phyloP scores from a whole-genome alignment of 108 stramenopile species.

The Stephanodiscus triporus region DNA sequence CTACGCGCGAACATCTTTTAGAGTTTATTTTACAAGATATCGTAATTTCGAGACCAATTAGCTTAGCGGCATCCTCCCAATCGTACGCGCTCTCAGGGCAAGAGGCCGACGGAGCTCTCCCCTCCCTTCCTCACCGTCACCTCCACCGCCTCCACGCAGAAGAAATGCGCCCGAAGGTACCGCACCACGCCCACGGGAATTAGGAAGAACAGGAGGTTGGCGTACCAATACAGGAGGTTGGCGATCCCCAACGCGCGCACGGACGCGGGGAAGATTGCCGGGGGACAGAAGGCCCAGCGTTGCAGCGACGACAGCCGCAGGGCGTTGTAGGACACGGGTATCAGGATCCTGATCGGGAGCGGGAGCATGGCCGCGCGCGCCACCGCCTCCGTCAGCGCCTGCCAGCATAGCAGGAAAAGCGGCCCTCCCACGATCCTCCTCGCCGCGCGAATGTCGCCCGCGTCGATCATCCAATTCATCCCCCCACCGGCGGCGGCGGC shows the following conservation, averaged over 20 bases:
- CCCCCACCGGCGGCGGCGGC: neutral
- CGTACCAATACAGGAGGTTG: slow-evolving; percentile 68
- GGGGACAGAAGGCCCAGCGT: slow-evolving; percentile 50
- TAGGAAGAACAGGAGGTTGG: slow-evolving; percentile 73
- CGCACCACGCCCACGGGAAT: slow-evolving; percentile 71
- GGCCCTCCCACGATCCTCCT: slow-evolving; percentile 46
- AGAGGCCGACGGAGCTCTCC: slow-evolving; percentile 68
- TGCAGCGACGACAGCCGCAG: slow-evolving; percentile 62
- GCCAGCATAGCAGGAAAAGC: slow-evolving; percentile 68
- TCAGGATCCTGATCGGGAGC: slow-evolving; percentile 71
- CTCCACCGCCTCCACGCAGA: slow-evolving; percentile 73
- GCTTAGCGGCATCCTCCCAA: too few species aligned
- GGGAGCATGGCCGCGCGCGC: slow-evolving; percentile 48
- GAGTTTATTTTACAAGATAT: neutral
- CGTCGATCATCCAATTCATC: slow-evolving; percentile 12
- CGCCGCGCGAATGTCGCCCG: slow-evolving; percentile 11
- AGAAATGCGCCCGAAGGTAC: slow-evolving; percentile 78
- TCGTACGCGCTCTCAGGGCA: slow-evolving; percentile 28
- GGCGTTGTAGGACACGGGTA: slow-evolving; percentile 68
- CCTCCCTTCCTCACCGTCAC: slow-evolving; percentile 63
- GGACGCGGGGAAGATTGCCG: neutral
- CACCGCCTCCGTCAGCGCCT: slow-evolving; percentile 60
- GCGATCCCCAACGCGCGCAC: slow-evolving; percentile 53
- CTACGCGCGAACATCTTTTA: neutral
- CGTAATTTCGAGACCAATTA: neutral